A percentile compares a stretch with the other conserved stretches of the same genome.
Conservation (phyloP, 768 basidiomycete genomes). For the Mycena capillaripes region DNA sequence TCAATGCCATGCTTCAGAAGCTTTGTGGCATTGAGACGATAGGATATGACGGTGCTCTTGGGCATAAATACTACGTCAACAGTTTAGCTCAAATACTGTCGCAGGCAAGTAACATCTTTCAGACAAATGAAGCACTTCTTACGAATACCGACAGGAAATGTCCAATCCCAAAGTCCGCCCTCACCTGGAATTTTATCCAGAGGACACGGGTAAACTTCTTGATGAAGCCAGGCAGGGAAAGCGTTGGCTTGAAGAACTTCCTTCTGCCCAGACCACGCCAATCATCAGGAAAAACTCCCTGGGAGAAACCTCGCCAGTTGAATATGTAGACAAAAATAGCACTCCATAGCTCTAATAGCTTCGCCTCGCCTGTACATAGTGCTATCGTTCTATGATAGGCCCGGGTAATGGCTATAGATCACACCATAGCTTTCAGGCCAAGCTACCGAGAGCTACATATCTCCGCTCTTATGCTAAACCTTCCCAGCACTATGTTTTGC, state of each 20-base stretch:
- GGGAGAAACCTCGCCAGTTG: too few species aligned
- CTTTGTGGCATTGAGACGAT: constrained; percentile 47
- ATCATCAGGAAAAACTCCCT: too few species aligned
- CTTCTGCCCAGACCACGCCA: constrained; percentile 44
- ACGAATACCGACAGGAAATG: constrained; percentile 47
- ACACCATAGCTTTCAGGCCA: too few species aligned
- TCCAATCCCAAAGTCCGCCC: constrained; percentile 50
- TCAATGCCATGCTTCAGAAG: constrained; percentile 37
- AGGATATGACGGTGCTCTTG: constrained; percentile 46
- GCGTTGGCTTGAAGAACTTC: constrained; percentile 47
- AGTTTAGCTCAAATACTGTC: constrained; percentile 45
- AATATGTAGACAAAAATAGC: too few species aligned
- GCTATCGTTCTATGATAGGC: too few species aligned
- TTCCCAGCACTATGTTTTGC: too few species aligned
- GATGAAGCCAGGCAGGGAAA: constrained; percentile 42
- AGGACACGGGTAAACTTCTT: constrained; percentile 44
- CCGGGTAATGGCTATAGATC: too few species aligned
- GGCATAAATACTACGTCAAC: constrained; percentile 50
- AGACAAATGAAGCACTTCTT: too few species aligned
- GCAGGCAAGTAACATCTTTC: constrained; percentile 41
- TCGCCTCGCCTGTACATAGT: too few species aligned
- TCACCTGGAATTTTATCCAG: constrained; percentile 49
- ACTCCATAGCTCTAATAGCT: too few species aligned
- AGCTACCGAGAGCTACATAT: too few species aligned
- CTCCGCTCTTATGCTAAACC: too few species aligned